These are phyloP conservation scores for Diaporthe ilicicola DNA, from an alignment of 2,329 filamentous ascomycete genomes.

Conservation along the genomic window DNA sequence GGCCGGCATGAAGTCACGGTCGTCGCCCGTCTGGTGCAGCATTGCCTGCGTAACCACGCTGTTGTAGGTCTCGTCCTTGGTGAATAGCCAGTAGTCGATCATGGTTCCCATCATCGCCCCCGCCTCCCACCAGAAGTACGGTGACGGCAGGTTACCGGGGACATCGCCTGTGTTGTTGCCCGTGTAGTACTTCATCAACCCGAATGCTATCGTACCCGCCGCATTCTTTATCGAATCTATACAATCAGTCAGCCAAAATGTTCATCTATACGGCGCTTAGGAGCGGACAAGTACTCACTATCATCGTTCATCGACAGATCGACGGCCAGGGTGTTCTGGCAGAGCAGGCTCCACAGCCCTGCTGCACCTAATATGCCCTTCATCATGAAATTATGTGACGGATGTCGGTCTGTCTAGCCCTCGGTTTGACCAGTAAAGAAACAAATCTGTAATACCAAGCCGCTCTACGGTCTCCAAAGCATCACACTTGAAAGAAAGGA, in stretches of 20 bases:
- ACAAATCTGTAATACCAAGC: not conserved
- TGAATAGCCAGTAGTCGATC: slow-evolving; percentile 77
- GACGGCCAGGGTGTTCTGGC: slow-evolving; percentile 34
- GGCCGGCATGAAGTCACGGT: slow-evolving; percentile 71
- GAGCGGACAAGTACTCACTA: slow-evolving; percentile 31
- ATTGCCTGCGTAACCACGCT: slow-evolving; percentile 65
- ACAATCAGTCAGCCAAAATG: slow-evolving; percentile 44
- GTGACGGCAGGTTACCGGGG: slow-evolving; percentile 62
- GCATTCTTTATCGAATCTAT: slow-evolving; percentile 60
- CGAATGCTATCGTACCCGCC: slow-evolving; percentile 56
- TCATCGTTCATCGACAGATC: slow-evolving; percentile 37
- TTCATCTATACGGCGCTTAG: not conserved
- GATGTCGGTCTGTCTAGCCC: not conserved
- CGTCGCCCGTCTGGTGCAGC: slow-evolving; percentile 67
- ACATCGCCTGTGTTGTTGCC: slow-evolving; percentile 68
- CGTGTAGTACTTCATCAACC: slow-evolving; percentile 59
- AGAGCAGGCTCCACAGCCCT: slow-evolving; percentile 35
- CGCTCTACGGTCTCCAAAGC: slow-evolving; percentile 4
- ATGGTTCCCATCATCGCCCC: slow-evolving; percentile 76
- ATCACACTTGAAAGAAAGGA: slow-evolving; percentile 35
- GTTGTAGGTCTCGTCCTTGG: slow-evolving; percentile 73
- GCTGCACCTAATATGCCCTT: slow-evolving; percentile 33
- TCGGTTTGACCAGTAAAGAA: slow-evolving; percentile 1
- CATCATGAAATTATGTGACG: slow-evolving; percentile 29
- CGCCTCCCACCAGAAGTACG: slow-evolving; percentile 68